Evolutionary conservation across 1,284 basidiomycete genomes (phyloP).

Genomic region (Neonothopanus nambi): DNA sequence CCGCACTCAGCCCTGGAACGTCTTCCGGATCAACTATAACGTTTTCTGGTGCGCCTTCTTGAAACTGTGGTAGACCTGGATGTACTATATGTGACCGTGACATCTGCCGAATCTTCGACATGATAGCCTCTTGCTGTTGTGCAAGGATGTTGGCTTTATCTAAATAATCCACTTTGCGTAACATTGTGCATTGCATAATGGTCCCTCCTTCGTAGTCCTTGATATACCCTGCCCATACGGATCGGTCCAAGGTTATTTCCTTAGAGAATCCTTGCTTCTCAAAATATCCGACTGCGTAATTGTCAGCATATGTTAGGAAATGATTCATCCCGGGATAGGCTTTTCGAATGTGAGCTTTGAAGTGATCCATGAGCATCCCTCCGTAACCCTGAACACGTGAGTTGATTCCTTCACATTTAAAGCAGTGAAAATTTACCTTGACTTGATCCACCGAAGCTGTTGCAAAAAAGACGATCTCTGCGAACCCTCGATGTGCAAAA

Average conservation of each 20-base stretch:
- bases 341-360: constrained; percentile 90
- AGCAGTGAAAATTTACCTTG: constrained; percentile 61
- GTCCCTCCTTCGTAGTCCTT: constrained; percentile 99
- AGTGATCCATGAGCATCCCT: constrained; percentile 98
- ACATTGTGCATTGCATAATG: constrained; percentile 98
- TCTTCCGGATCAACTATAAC: constrained; percentile 65
- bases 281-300: constrained; percentile 99
- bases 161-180: constrained; percentile 89
- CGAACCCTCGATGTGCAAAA: constrained; percentile 93
- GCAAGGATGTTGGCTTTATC: constrained; percentile 79
- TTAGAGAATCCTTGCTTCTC: constrained; percentile 99
- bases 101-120: constrained; percentile 87
- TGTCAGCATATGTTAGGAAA: constrained; percentile 98
- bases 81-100: constrained; percentile 89
- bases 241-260: constrained; percentile 89
- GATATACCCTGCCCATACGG: constrained; percentile 98
- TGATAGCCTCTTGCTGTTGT: constrained; percentile 86
- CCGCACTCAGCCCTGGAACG: constrained; percentile 83
- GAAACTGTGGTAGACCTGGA: constrained; percentile 80
- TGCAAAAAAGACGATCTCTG: constrained; percentile 99
- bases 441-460: constrained; percentile 97
- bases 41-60: constrained; percentile 49
- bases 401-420: constrained; percentile 9
- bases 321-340: constrained; percentile 85
- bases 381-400: constrained; percentile 80